Base-by-base conservation (phyloP, 805 yeast genomes). In the Monosporozyma unispora region DNA sequence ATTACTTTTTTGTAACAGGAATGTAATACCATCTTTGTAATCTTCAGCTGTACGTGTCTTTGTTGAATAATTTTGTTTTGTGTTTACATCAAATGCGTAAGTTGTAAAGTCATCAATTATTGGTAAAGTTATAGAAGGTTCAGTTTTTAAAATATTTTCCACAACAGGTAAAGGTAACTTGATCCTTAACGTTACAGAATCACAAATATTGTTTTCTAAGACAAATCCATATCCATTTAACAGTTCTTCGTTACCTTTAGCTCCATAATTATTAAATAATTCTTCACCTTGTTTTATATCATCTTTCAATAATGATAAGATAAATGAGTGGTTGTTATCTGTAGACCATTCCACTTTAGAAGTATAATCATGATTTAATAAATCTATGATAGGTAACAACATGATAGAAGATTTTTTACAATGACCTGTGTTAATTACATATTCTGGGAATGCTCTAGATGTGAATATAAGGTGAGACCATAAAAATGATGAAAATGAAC, bases 231-330 rank as follows among this genome's bases (percentile, higher is more conserved):
- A 90, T 0, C 91, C 95, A 62, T 84, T 68, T 4, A 89, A 67
- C 16, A 89, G 66, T 62, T 89, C 96, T 56, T 88, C 96, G 59
- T 89, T 89, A 2, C 96, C 90, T 61, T 90, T 90, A 27, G 84
- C 82, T 2, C 96, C 97, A 62, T 89, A 89, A 66, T 89, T 89
- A 61, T 90, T 89, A 61, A 68, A 83, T 1, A 90, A 54, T 60
- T 87, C 84, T 1, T 67, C 62, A 1, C 68, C 69, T 70, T 71
- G 33, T 2, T 16, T 11, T 1, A 51, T 46, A 8, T 39, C 6
- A 46, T 46, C 3, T 46, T 50, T 9, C 49, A 37, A 18, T 52
- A 47, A 50, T 57, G 46, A 53, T 56, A 44, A 47, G 77, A 76
- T 64, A 83, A 90, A 6, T 87, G 95, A 53, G 2, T 52, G 52